A percentile compares a stretch with the other conserved stretches of the same genome.
Conservation (phyloP, 1,284 basidiomycete genomes). For the Apiotrichum montevideense region DNA sequence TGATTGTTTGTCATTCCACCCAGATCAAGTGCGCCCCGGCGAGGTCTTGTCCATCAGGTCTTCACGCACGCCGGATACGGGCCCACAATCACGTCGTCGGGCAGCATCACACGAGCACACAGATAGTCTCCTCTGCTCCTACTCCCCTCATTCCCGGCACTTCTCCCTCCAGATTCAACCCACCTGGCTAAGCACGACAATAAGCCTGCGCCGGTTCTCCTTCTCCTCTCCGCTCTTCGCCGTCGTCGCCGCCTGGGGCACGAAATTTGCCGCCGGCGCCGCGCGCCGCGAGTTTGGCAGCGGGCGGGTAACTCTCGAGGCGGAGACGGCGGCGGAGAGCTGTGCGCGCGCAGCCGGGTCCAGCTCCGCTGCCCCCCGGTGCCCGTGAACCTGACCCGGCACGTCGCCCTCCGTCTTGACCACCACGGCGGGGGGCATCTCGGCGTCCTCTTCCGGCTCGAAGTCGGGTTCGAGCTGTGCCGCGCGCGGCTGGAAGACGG, state of each 20-base stretch:
- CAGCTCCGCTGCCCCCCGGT: constrained; percentile 8
- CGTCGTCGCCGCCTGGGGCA: constrained; percentile 57
- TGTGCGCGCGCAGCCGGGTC: constrained; percentile 10
- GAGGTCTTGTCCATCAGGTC: not conserved
- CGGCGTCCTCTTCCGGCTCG: constrained; percentile 6
- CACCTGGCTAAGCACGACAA: constrained; percentile 66
- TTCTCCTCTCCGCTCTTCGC: constrained; percentile 56
- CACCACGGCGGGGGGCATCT: constrained; percentile 5
- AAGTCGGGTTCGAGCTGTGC: not conserved
- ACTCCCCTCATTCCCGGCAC: not conserved
- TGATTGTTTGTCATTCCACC: too few relatives aligned
- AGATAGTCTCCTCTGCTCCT: too few relatives aligned
- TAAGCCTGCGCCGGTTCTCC: constrained; percentile 65
- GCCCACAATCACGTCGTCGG: not conserved
- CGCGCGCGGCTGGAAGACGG: constrained; percentile 31
- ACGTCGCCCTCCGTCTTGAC: constrained; percentile 7
- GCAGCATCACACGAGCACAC: not conserved
- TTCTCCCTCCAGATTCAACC: constrained; percentile 10
- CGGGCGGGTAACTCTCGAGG: constrained; percentile 36
- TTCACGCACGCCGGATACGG: not conserved
- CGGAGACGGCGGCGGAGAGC: constrained; percentile 24
- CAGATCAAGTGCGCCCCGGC: not conserved
- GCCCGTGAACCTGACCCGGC: constrained; percentile 3
- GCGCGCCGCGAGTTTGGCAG: constrained; percentile 29
- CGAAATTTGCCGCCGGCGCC: constrained; percentile 33